These are phyloP conservation scores for Abortiporus biennis DNA, from an alignment of 1,284 basidiomycete species.

Conservation along the genomic window DNA sequence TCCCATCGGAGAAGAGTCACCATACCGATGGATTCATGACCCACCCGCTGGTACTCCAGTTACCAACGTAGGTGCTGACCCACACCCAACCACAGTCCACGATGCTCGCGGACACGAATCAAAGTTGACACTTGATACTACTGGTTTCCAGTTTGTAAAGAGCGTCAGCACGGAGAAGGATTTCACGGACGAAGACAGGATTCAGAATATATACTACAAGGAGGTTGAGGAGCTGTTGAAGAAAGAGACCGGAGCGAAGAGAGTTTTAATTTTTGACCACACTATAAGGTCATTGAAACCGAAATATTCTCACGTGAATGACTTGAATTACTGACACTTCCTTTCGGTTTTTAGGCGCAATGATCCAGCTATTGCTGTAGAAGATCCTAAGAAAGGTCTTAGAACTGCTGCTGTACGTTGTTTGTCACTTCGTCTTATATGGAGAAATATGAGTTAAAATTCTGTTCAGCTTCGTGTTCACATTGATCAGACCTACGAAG, in stretches of 20 bases:
- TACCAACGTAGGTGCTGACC: slow-evolving; percentile 21
- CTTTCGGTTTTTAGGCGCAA: background rate
- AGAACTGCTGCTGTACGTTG: background rate
- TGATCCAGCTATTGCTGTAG: background rate
- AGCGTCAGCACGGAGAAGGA: slow-evolving; percentile 31
- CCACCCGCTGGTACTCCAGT: slow-evolving; percentile 16
- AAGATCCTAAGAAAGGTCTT: background rate
- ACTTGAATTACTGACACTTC: too few relatives aligned
- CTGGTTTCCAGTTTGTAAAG: slow-evolving; percentile 36
- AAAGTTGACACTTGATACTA: slow-evolving; percentile 29
- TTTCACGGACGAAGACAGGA: slow-evolving; percentile 34
- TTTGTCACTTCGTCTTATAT: too few relatives aligned
- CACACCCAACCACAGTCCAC: slow-evolving; percentile 19
- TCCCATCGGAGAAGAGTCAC: slow-evolving; percentile 17
- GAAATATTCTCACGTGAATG: too few relatives aligned
- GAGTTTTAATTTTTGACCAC: slow-evolving; percentile 39
- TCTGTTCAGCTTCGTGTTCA: too few relatives aligned
- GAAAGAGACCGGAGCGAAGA: slow-evolving; percentile 33
- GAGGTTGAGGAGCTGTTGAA: slow-evolving; percentile 40
- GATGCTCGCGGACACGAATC: slow-evolving; percentile 28
- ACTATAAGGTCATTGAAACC: slow-evolving; percentile 40
- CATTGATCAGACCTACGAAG: slow-evolving; percentile 51
- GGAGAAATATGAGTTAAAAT: too few relatives aligned
- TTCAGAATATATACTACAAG: slow-evolving; percentile 31
- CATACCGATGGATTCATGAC: slow-evolving; percentile 21